A percentile compares a stretch with the other conserved stretches of the same genome.
Evolutionary conservation across 768 basidiomycete species (phyloP).

Genomic region (Collybiopsis confluens): DNA sequence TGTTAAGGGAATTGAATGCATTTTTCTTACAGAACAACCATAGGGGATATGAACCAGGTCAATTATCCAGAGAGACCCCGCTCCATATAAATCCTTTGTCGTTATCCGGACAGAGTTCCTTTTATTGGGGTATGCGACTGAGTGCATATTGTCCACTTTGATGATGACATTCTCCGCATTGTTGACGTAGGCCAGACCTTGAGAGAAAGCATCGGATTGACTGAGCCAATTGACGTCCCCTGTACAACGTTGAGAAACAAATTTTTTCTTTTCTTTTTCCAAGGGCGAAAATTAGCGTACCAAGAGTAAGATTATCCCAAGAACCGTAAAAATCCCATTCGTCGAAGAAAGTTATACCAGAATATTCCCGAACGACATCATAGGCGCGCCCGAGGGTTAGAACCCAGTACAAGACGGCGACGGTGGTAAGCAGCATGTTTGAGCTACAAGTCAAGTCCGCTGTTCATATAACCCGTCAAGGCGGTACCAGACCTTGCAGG

Average conservation of each 20-base stretch:
- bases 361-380: constrained; percentile 31
- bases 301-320: constrained; percentile 32
- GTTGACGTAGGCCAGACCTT: constrained; percentile 46
- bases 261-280: too few relatives aligned
- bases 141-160: constrained; percentile 57
- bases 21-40: constrained; percentile 43
- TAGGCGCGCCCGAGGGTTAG: constrained; percentile 15
- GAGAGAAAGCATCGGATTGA: constrained; percentile 28
- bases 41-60: constrained; percentile 46
- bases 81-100: constrained; percentile 34
- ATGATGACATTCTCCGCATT: constrained; percentile 48
- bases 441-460: background rate
- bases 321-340: constrained; percentile 39
- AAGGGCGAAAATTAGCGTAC: too few relatives aligned
- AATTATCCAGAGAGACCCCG: constrained; percentile 41
- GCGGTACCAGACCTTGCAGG: constrained; percentile 4
- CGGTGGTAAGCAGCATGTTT: background rate
- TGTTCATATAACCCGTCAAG: constrained; percentile 4
- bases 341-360: constrained; percentile 40
- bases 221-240: constrained; percentile 48
- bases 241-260: constrained; percentile 17
- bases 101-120: constrained; percentile 57
- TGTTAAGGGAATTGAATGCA: background rate
- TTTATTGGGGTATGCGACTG: constrained; percentile 45
- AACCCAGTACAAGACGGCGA: background rate